These are phyloP conservation scores for Thelonectria olida DNA, from an alignment of 2,329 filamentous ascomycete genomes.

Conservation along the genomic window DNA sequence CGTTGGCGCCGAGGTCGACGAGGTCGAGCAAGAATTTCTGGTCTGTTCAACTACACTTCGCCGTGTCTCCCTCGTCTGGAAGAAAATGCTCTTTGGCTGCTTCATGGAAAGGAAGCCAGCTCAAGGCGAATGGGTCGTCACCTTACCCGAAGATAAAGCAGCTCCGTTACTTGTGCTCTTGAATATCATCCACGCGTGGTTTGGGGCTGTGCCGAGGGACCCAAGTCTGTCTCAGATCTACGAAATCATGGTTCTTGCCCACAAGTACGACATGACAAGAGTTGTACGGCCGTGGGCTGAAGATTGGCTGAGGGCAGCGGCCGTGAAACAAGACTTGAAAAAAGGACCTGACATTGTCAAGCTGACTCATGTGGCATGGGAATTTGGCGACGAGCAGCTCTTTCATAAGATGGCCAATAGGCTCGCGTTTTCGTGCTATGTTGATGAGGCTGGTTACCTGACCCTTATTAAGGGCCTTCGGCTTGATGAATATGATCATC, in stretches of 20 bases:
- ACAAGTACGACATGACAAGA: slow-evolving; percentile 4
- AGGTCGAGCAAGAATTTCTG: not conserved
- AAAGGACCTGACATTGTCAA: not conserved
- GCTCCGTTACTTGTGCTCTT: not conserved
- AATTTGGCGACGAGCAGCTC: not conserved
- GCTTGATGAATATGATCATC: not conserved
- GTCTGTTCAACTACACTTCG: slow-evolving; percentile 9
- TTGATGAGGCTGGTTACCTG: not conserved
- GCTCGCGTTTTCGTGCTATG: not conserved
- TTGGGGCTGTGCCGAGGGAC: not conserved
- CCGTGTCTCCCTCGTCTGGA: not conserved
- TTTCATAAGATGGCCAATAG: not conserved
- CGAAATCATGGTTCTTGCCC: not conserved
- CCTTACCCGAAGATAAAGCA: not conserved
- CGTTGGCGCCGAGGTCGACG: slow-evolving; percentile 8
- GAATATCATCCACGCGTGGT: slow-evolving; percentile 12
- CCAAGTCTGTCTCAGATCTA: not conserved
- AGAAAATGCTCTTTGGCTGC: slow-evolving; percentile 5
- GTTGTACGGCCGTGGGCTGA: not conserved
- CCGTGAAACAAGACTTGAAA: not conserved
- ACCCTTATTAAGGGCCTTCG: not conserved
- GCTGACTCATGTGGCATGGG: not conserved
- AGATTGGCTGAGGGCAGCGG: not conserved
- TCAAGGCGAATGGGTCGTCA: slow-evolving; percentile 7
- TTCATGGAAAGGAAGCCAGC: slow-evolving; percentile 11